A percentile compares a stretch with the other conserved stretches of the same genome.
Evolutionary conservation across 306 rosid species (phyloP).

Genomic region (Alnus rubra): DNA sequence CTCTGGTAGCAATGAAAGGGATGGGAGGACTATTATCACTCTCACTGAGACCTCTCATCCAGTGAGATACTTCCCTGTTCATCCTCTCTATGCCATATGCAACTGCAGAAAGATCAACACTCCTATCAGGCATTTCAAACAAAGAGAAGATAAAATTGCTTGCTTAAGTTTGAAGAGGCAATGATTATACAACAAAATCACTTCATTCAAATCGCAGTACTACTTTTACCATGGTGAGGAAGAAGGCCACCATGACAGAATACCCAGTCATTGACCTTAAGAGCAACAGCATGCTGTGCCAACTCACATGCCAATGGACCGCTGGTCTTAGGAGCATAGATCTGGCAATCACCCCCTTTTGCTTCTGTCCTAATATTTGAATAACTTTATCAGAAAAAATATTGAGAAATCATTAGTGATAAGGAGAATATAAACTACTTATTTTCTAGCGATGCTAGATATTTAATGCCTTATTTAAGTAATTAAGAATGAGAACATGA

Average conservation of each 20-base stretch:
- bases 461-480: not conserved
- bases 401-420: conserved; percentile 18
- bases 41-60: conserved; percentile 75
- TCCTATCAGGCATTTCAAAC: conserved; percentile 37
- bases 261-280: conserved; percentile 94
- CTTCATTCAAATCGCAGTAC: conserved; percentile 4
- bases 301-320: conserved; percentile 78
- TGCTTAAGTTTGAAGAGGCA: conserved; percentile 24
- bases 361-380: conserved; percentile 83
- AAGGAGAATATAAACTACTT: conserved; percentile 3
- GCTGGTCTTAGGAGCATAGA: conserved; percentile 80
- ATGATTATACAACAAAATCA: conserved; percentile 18
- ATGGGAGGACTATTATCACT: conserved; percentile 33
- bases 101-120: conserved; percentile 51
- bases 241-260: conserved; percentile 99
- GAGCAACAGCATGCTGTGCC: conserved; percentile 74
- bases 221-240: conserved; percentile 89
- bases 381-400: conserved; percentile 45
- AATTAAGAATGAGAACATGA: conserved; percentile 10
- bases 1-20: conserved; percentile 89
- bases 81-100: conserved; percentile 82
- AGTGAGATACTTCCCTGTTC: conserved; percentile 81
- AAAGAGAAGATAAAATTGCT: conserved; percentile 11
- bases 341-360: conserved; percentile 87
- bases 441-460: not conserved